Evolutionary conservation across 2,329 filamentous ascomycete genomes (phyloP).

Genomic region (Talaromyces sp.): DNA sequence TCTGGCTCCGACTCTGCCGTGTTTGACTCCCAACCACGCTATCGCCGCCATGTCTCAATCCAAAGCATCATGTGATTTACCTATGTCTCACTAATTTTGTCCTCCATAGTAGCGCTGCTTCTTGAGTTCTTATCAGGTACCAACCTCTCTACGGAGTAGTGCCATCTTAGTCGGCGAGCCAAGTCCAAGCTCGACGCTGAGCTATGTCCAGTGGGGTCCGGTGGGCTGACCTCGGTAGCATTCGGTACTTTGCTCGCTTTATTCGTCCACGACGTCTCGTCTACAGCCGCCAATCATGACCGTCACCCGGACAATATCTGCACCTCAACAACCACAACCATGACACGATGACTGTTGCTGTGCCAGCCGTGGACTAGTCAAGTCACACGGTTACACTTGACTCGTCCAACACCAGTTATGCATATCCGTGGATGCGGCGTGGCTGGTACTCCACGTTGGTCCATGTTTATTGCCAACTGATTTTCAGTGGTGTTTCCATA

Average conservation of each 20-base stretch:
- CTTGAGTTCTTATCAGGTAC: background rate
- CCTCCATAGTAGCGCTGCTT: background rate
- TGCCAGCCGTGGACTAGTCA: background rate
- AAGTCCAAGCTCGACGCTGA: background rate
- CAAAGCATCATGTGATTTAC: background rate
- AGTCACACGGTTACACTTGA: constrained; percentile 4
- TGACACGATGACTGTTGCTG: constrained; percentile 6
- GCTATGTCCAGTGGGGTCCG: background rate
- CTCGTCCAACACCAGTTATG: background rate
- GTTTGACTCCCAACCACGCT: background rate
- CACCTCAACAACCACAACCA: background rate
- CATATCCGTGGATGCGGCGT: constrained; percentile 1
- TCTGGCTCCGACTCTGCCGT: background rate
- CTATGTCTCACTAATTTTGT: background rate
- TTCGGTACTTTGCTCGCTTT: background rate
- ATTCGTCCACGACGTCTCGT: background rate
- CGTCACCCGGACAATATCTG: constrained; percentile 1
- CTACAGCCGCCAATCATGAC: background rate
- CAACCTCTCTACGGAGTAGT: background rate
- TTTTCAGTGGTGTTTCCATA: background rate
- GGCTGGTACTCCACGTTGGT: background rate
- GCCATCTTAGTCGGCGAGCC: background rate
- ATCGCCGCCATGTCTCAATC: constrained; percentile 7
- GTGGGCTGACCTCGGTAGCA: background rate
- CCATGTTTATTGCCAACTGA: background rate